Conservation (phyloP, 2,329 filamentous ascomycete genomes). For the Trichoderma atrobrunneum region DNA sequence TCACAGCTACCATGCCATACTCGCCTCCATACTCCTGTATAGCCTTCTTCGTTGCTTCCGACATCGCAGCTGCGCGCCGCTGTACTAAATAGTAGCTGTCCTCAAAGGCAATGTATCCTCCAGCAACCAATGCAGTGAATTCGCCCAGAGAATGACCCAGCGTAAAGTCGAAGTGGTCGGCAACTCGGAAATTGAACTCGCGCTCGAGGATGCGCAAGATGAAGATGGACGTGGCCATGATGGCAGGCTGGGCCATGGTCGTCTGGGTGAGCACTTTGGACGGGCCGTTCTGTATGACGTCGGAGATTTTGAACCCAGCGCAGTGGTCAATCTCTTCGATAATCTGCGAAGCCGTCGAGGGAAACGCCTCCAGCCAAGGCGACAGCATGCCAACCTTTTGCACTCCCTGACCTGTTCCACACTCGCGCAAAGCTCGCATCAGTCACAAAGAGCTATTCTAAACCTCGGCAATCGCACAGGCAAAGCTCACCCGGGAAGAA, state of each 20-base stretch:
- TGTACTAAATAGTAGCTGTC: constrained; percentile 77
- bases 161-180: constrained; percentile 72
- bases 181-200: constrained; percentile 74
- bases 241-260: constrained; percentile 87
- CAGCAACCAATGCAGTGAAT: constrained; percentile 85
- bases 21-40: constrained; percentile 68
- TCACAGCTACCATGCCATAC: constrained; percentile 91
- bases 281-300: constrained; percentile 76
- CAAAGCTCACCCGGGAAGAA: constrained; percentile 54
- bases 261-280: constrained; percentile 75
- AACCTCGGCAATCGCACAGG: constrained; percentile 8
- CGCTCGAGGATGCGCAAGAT: constrained; percentile 83
- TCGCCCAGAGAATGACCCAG: constrained; percentile 91
- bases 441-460: neutral
- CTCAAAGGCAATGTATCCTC: constrained; percentile 72
- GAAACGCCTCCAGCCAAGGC: constrained; percentile 85
- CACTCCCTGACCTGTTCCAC: constrained; percentile 72
- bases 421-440: constrained; percentile 8
- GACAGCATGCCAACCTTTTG: constrained; percentile 85
- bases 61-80: constrained; percentile 78
- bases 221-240: constrained; percentile 90
- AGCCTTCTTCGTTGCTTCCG: constrained; percentile 67
- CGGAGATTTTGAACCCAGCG: constrained; percentile 71
- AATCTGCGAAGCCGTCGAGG: constrained; percentile 69
- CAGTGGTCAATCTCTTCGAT: constrained; percentile 81